Base-by-base conservation (phyloP, 352 stramenopile species). In the Globisporangium carolinianum region DNA sequence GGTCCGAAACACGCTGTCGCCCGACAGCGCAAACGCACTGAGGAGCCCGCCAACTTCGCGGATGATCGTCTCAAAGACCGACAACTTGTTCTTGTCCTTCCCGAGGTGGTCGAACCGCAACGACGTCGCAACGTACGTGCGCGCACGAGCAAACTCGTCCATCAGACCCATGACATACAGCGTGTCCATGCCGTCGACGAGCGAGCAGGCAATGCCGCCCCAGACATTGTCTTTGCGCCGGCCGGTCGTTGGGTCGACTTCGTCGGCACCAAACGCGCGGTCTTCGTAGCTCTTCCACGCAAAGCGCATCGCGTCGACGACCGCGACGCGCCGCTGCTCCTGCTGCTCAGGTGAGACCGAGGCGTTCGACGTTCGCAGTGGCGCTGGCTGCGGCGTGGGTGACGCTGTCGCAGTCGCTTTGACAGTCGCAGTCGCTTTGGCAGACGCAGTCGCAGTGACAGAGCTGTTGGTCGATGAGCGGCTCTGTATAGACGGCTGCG, bases 51-150 rank as follows among this genome's bases (percentile, higher is more conserved):
- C 97, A 4, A 99, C 79, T 69, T 94, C 92, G 24, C 97, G 91
- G 81, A 99, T 99, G 47, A 97, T 99, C 1, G 96, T 99, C 80
- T 99, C 97, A 78, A 99, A 99, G 18, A 98, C 78, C 18, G 91
- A 98, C 9, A 99, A 78, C 12, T 59, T 74, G 51, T 60, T 73
- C 35, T 62, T 60, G 65, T 83, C 73, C 17, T 72, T 73, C 11
- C 80, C 80, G 45, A 91, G 57, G 39, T 93, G 81, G 4, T 75
- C 73, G 47, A 98, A 94, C 61, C 97, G 74, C 0, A 98, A 57
- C 32, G 86, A 63, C 15, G 76, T 66, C 0, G 67, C 71, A 37
- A 98, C 77, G 67, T 95, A 98, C 24, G 98, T 76, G 43, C 78
- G 71, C 0, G 90, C 94, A 48, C 95, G 77, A 17, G 75, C 60